Evolutionary conservation across 2,329 filamentous ascomycete species (phyloP), one percentile per base, ranked within the genome.

Genomic region (Dothistroma pini): DNA sequence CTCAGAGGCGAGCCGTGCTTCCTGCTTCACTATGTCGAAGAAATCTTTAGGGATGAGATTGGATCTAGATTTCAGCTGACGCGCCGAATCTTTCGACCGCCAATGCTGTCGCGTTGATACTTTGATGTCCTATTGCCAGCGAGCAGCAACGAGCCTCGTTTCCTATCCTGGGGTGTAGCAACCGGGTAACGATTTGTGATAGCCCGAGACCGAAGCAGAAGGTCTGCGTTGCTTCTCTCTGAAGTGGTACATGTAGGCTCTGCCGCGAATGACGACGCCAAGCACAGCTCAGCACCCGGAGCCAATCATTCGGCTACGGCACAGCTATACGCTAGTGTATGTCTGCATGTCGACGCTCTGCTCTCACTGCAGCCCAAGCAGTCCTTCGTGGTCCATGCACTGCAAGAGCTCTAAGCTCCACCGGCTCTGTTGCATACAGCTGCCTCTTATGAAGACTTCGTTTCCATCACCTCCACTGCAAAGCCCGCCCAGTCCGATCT

Each of bases 401-500:
- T n/a, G 14, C 41, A 29, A 29, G 25, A 29, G 25, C 25, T 29
- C 6, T 29, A 6, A 29, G 25, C 25, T 29, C 25, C 25, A 29
- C 25, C 25, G 25, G 25, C 25, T 29, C 6, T 6, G 25, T 29
- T 29, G 25, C 25, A 29, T 29, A 3, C 25, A 29, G 25, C 25
- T 29, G 25, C 25, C 25, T 29, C 25, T 6, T 6, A 29, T 29
- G 25, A 29, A 29, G 25, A 29, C 25, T 6, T 32, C 34, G 59
- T 38, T 77, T 76, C 64, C 62, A 64, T 16, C 48, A 21, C 47
- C 47, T 16, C 47, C 47, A 25, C 4, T n/a, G 34, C 52, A 56
- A 34, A n/a, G 47, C 56, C 10, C 48, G 44, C 14, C 56, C 60
- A 48, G 31, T 22, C 21, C 47, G 56, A 22, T 52, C 44, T 32